These are phyloP conservation scores for Marsdenia floribunda DNA, from an alignment of 257 asterid species.

Conservation along the genomic window DNA sequence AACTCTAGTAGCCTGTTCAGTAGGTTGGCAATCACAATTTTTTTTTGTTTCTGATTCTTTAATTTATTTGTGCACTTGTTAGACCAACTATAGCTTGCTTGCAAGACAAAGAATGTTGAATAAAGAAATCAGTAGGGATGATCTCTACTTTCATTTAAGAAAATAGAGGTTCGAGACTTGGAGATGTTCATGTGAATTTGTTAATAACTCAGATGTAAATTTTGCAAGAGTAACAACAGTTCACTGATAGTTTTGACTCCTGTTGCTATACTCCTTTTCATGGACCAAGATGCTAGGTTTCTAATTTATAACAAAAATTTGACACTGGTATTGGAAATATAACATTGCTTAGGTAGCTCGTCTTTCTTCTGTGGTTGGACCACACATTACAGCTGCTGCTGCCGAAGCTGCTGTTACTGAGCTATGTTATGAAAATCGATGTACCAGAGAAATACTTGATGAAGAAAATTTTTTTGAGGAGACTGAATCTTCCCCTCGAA, in stretches of 20 bases:
- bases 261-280: background rate
- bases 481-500: constrained; percentile 36
- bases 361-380: constrained; percentile 68
- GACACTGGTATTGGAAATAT: background rate
- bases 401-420: constrained; percentile 89
- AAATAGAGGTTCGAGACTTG: background rate
- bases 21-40: background rate
- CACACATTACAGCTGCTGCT: constrained; percentile 65
- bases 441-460: constrained; percentile 70
- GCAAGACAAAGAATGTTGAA: background rate
- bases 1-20: background rate
- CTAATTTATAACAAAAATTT: background rate
- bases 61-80: background rate
- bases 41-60: background rate
- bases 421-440: constrained; percentile 84
- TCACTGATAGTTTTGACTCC: background rate
- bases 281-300: background rate
- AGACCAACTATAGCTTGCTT: background rate
- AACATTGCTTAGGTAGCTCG: constrained; percentile 50
- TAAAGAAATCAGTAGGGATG: background rate
- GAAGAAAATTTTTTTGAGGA: constrained; percentile 38
- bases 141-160: background rate
- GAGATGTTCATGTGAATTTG: background rate
- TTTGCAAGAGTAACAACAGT: background rate
- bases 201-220: background rate